phyloP scores from a whole-genome alignment of 805 yeast species.

The Ogataea siamensis region DNA sequence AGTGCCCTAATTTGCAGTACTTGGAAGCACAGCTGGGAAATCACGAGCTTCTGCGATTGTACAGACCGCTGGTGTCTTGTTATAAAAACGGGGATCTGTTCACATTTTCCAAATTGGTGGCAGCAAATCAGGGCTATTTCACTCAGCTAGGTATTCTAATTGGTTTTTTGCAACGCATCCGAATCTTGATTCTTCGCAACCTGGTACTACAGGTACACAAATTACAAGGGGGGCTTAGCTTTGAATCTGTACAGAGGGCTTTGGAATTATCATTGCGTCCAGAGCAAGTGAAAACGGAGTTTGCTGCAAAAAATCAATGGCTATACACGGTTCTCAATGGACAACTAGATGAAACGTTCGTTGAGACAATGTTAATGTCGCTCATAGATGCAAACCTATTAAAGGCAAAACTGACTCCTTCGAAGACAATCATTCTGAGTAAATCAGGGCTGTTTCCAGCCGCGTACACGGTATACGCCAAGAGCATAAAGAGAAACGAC shows the following conservation, averaged over 20 bases:
- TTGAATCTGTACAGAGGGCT: slow-evolving; percentile 26
- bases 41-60: slow-evolving; percentile 31
- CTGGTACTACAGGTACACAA: slow-evolving; percentile 26
- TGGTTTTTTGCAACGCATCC: slow-evolving; percentile 44
- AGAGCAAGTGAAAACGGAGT: slow-evolving; percentile 5
- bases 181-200: slow-evolving; percentile 47
- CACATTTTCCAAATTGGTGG: slow-evolving; percentile 35
- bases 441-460: slow-evolving; percentile 32
- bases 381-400: slow-evolving; percentile 53
- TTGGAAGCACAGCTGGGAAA: slow-evolving; percentile 20
- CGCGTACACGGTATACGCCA: slow-evolving; percentile 20
- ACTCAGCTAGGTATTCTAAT: slow-evolving; percentile 39
- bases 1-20: slow-evolving; percentile 39
- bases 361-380: slow-evolving; percentile 49
- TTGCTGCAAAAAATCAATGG: slow-evolving; percentile 17
- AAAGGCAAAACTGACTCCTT: slow-evolving; percentile 46
- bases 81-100: slow-evolving; percentile 43
- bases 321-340: slow-evolving; percentile 19
- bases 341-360: slow-evolving; percentile 37
- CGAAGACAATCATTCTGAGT: slow-evolving; percentile 28
- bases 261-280: slow-evolving; percentile 25
- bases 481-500: slow-evolving; percentile 21
- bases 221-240: slow-evolving; percentile 17
- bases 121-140: slow-evolving; percentile 39
- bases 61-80: slow-evolving; percentile 37